phyloP scores from a whole-genome alignment of 768 basidiomycete genomes.

The Saitozyma sp. region DNA sequence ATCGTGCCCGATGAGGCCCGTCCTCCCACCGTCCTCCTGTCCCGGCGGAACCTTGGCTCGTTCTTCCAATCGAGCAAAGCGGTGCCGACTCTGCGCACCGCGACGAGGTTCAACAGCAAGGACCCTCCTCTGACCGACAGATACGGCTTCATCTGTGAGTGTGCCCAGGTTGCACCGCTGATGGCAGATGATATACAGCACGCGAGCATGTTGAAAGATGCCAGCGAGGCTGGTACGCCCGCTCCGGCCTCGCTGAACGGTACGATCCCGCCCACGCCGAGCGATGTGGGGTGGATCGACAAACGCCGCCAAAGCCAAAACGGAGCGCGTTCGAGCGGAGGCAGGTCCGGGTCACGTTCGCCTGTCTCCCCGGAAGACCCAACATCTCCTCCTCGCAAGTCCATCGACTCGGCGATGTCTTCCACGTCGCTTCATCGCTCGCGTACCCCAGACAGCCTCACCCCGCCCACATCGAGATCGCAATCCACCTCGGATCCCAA shows the following conservation, averaged over 20 bases:
- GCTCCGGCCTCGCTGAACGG: slow-evolving; percentile 43
- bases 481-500: neutral
- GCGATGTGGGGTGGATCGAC: slow-evolving; percentile 38
- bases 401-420: slow-evolving; percentile 25
- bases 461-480: neutral
- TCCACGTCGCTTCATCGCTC: neutral
- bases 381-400: slow-evolving; percentile 13
- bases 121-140: slow-evolving; percentile 48
- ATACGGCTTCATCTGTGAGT: slow-evolving; percentile 51
- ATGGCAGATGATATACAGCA: slow-evolving; percentile 45
- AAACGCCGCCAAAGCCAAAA: slow-evolving; percentile 14
- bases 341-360: neutral
- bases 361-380: too few relatives aligned
- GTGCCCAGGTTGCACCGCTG: neutral
- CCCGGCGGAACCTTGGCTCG: slow-evolving; percentile 39
- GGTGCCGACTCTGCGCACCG: slow-evolving; percentile 23
- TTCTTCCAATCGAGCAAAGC: slow-evolving; percentile 29
- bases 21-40: slow-evolving; percentile 48
- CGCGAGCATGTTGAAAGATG: slow-evolving; percentile 45
- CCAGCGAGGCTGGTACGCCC: slow-evolving; percentile 35
- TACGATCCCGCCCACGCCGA: slow-evolving; percentile 12
- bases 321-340: slow-evolving; percentile 2
- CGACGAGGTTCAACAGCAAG: slow-evolving; percentile 40
- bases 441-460: slow-evolving; percentile 4
- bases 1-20: slow-evolving; percentile 38